Percentiles rank a stretch among this genome's conserved stretches.
Conservation (phyloP, 1,284 basidiomycete genomes). For the Schizophyllum commune region DNA sequence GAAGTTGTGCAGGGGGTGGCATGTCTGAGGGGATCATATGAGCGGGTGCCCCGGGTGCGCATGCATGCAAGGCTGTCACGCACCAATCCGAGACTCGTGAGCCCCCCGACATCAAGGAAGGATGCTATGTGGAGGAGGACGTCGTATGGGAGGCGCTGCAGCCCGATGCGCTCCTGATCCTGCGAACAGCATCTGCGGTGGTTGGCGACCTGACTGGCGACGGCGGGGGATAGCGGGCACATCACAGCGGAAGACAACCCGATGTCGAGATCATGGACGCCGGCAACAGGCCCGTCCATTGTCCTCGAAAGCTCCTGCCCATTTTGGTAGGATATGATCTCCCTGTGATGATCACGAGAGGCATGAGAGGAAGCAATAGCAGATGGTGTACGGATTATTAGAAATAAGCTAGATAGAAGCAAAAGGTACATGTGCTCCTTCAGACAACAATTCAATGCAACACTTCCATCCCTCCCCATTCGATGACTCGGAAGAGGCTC, state of each 20-base stretch:
- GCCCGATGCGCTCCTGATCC: slow-evolving; percentile 17
- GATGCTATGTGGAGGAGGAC: slow-evolving; percentile 57
- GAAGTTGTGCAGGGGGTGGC: slow-evolving; percentile 49
- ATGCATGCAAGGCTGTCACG: slow-evolving; percentile 35
- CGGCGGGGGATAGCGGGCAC: neutral
- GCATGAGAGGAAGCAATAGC: too few species aligned
- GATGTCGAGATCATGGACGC: too few species aligned
- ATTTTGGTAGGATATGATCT: too few species aligned
- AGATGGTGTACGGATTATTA: too few species aligned
- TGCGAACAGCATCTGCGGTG: neutral
- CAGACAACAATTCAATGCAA: neutral
- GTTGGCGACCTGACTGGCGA: neutral
- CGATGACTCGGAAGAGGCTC: slow-evolving; percentile 24
- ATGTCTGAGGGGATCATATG: slow-evolving; percentile 35
- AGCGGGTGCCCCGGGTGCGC: slow-evolving; percentile 38
- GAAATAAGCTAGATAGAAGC: too few species aligned
- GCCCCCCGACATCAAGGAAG: slow-evolving; percentile 34
- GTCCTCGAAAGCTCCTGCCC: too few species aligned
- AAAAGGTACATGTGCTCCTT: too few species aligned
- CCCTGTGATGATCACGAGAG: too few species aligned
- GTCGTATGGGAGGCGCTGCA: slow-evolving; percentile 57
- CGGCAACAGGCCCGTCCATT: too few species aligned
- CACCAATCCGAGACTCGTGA: slow-evolving; percentile 14
- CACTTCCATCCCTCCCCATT: slow-evolving; percentile 34
- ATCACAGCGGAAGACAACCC: neutral